Base-by-base conservation (phyloP, 495 filamentous ascomycete genomes). In the Podospora tetraspora region DNA sequence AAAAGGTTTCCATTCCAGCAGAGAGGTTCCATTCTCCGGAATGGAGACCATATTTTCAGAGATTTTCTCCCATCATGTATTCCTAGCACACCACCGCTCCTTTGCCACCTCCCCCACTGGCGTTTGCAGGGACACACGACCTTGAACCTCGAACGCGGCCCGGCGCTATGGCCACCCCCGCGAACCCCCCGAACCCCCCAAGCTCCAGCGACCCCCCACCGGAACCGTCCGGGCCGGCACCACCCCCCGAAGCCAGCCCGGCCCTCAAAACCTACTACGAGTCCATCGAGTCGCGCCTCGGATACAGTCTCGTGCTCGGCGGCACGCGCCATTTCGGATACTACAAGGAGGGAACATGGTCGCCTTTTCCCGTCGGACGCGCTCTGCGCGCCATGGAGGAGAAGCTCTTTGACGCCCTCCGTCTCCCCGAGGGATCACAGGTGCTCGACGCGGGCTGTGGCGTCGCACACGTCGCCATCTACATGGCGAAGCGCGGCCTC, bases 361-460 rank as follows among this genome's bases (percentile, higher is more conserved):
- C 80, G 81, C 83, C 84, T 3, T 86, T 86, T 65, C 83, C 84
- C 1, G 61, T 85, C 24, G 68, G 66, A 9, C 66, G 61, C 37
- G 74, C 78, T 12, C 76, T 86, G 34, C 75, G 80, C 22, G 73
- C 69, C 24, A 84, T 86, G 84, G 83, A 87, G 69, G 81, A 84
- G 63, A 77, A 82, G 24, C 71, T 87, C 8, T 74, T 77, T 61
- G 72, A 76, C 23, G 72, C 73, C 0, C 66, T 86, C 22, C 62
- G 62, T 23, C 75, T 85, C 8, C 72, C 75, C 8, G 65, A 61
- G 11, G 81, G 81, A 9, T 68, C 80, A 1, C 72, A 78, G 21
- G 79, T 86, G 2, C 77, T 87, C 1, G 85, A 87, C 70, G 83
- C 83, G 6, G 84, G 84, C 23, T 86, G 84, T 72, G 84, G 84